A percentile compares a stretch with the other conserved stretches of the same genome.
phyloP scores from a whole-genome alignment of 805 yeast genomes.

The Grigorovia transvaalensis region DNA sequence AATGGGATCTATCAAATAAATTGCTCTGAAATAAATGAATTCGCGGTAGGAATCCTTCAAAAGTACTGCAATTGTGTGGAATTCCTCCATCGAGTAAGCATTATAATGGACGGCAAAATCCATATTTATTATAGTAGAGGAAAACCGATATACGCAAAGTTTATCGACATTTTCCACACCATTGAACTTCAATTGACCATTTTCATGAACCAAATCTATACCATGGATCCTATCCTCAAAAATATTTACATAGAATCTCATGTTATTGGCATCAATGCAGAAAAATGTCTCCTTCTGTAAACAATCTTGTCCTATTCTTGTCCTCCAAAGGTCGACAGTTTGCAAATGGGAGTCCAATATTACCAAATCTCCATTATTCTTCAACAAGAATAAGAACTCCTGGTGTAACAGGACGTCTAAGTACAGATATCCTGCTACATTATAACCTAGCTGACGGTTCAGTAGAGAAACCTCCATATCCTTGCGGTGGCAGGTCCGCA shows the following conservation, averaged over 20 bases:
- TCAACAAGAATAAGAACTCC: constrained; percentile 12
- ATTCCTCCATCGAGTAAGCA: constrained; percentile 10
- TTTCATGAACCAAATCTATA: constrained; percentile 4
- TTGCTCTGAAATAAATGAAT: constrained; percentile 6
- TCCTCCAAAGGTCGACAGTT: constrained; percentile 4
- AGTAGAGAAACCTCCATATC: neutral
- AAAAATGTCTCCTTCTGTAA: constrained; percentile 1
- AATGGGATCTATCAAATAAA: constrained; percentile 1
- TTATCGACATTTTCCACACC: constrained; percentile 1
- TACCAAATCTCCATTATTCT: constrained; percentile 14
- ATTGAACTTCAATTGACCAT: constrained; percentile 6
- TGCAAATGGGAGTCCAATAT: constrained; percentile 5
- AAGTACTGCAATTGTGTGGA: constrained; percentile 8
- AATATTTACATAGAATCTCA: constrained; percentile 9
- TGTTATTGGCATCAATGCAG: constrained; percentile 8
- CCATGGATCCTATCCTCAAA: constrained; percentile 6
- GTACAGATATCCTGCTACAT: constrained; percentile 8
- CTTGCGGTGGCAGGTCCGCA: neutral
- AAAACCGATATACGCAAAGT: constrained; percentile 5
- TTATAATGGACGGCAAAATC: constrained; percentile 9
- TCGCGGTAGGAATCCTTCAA: constrained; percentile 1
- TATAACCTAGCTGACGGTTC: constrained; percentile 8
- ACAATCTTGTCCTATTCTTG: constrained; percentile 3
- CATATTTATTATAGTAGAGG: constrained; percentile 6
- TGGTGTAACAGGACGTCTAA: constrained; percentile 7